phyloP scores from a whole-genome alignment of 164 flowering plant genomes.

The Magnolia sinica region DNA sequence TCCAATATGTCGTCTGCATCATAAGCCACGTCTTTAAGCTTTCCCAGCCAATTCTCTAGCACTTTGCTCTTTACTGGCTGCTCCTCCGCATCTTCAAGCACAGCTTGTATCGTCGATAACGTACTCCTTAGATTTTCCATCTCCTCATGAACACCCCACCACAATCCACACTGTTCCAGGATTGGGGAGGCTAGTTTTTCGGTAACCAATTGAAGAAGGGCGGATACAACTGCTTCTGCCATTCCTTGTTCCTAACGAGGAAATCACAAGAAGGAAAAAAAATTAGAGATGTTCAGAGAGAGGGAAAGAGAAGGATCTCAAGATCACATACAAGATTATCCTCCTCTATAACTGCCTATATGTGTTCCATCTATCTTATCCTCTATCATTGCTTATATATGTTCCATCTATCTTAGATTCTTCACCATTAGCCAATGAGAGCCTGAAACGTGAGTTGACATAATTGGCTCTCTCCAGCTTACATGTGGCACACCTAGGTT shows the following conservation, averaged over 20 bases:
- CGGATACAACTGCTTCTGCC: neutral
- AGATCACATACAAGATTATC: no score
- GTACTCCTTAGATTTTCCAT: slow-evolving; percentile 2
- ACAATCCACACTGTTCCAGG: neutral
- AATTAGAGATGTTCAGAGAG: no score
- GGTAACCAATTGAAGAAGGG: neutral
- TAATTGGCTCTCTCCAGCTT: no score
- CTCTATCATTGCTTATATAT: no score
- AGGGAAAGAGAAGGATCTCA: no score
- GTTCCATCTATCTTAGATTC: no score
- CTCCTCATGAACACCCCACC: neutral
- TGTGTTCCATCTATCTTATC: no score
- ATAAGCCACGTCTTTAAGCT: slow-evolving; percentile 9
- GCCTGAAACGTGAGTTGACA: no score
- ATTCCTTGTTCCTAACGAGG: neutral
- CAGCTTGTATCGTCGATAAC: neutral
- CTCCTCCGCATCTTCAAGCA: slow-evolving; percentile 11
- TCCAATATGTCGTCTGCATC: slow-evolving; percentile 13
- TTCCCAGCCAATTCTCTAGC: neutral
- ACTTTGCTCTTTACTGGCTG: neutral
- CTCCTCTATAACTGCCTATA: no score
- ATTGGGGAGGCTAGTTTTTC: neutral
- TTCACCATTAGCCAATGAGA: no score
- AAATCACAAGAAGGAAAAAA: neutral
- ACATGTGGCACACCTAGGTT: no score